Evolutionary conservation across 768 basidiomycete genomes (phyloP), one percentile per base, ranked within the genome.

Genomic region (Russula compacta): DNA sequence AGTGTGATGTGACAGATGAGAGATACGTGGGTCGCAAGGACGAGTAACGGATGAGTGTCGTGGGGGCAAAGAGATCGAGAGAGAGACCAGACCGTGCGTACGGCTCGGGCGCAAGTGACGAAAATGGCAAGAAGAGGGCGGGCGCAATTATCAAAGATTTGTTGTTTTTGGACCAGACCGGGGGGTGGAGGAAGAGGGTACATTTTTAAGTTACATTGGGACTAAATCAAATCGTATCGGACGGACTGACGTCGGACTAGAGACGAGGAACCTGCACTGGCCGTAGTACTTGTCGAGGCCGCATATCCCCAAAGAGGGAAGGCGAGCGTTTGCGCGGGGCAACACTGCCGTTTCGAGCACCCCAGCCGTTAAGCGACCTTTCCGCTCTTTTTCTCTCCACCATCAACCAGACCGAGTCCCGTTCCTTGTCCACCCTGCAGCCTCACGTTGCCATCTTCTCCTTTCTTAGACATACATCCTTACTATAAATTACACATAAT

Each of bases 381-480:
- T 60, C 59, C 59, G 59, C 53, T 55, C 43, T 56, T 66, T 60
- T 64, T 66, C 60, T 62, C 65, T 48, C 53, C 53, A 61, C 64
- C 59, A 66, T 66, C 66, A 66, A 66, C 66, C 64, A 61, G 66
- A 66, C 65, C 65, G 10, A 10, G 44, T 42, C 53, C 63, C 66
- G 53, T 59, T 59, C 57, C 56, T 49, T 50, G 56, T 38, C 39
- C 53, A 64, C 51, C 53, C 61, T 56, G 61, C 57, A 51, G 51
- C 61, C 54, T 64, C 17, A 52, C 55, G 43, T 53, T 67, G 36
- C 57, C 63, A 49, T 58, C 54, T 59, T 52, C 53, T 59, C 49
- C 60, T 51, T 54, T 54, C 48, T 61, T 61, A 57, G 43, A 59
- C 46, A 58, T 47, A 57, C 24, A 56, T 14, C 46, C 32, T 32